phyloP scores from a whole-genome alignment of 2,329 filamentous ascomycete genomes.

The Penicillium sp. region DNA sequence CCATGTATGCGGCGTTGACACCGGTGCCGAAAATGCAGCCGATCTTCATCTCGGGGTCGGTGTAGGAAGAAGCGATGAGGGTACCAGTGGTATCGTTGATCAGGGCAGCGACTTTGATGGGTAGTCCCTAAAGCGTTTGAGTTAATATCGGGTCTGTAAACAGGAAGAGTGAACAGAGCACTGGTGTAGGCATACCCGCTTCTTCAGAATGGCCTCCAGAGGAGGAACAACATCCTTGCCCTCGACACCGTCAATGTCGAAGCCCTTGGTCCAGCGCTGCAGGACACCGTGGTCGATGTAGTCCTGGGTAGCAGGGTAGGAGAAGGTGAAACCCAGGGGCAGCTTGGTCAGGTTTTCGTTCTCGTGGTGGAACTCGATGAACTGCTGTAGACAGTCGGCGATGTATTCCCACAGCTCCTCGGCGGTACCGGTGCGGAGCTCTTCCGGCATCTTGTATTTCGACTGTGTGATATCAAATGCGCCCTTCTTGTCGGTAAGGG shows the following conservation, averaged over 20 bases:
- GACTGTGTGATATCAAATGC: slow-evolving; percentile 94
- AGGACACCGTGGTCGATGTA: slow-evolving; percentile 89
- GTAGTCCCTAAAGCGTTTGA: slow-evolving; percentile 58
- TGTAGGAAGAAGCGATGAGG: slow-evolving; percentile 92
- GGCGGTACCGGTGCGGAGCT: slow-evolving; percentile 76
- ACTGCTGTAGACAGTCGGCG: slow-evolving; percentile 85
- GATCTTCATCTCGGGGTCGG: slow-evolving; percentile 86
- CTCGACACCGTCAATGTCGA: slow-evolving; percentile 88
- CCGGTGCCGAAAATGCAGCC: slow-evolving; percentile 98
- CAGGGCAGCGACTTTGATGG: slow-evolving; percentile 85
- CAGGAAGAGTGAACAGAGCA: not conserved
- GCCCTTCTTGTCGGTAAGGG: slow-evolving; percentile 76
- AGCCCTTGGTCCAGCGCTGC: slow-evolving; percentile 96
- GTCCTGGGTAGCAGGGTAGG: slow-evolving; percentile 86
- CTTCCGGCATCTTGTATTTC: slow-evolving; percentile 91
- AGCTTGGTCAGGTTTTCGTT: slow-evolving; percentile 55
- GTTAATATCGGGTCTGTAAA: slow-evolving; percentile 8
- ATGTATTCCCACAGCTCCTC: slow-evolving; percentile 95
- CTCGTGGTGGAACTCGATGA: slow-evolving; percentile 78
- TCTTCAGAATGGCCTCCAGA: slow-evolving; percentile 71
- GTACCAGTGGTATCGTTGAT: slow-evolving; percentile 99
- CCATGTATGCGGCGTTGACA: slow-evolving; percentile 98
- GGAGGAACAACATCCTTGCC: slow-evolving; percentile 84
- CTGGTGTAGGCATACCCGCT: slow-evolving; percentile 49
- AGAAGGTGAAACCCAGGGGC: slow-evolving; percentile 91